Base-by-base conservation (phyloP, 176 grass and related monocot species). In the Zizania latifolia region DNA sequence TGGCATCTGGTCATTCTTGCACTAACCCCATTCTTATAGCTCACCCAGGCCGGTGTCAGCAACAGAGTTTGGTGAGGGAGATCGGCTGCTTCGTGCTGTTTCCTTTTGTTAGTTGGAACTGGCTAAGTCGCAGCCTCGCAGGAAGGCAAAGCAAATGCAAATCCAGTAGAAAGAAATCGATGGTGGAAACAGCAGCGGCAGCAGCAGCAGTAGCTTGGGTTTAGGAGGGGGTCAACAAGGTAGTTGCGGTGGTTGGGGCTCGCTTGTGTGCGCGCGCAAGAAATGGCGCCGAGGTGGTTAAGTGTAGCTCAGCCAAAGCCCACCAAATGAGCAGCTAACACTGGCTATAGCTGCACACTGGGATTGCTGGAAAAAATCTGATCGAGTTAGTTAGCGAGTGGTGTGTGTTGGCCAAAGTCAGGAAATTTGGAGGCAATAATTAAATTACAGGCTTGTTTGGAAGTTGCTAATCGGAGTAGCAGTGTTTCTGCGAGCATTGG, bases 241-340 rank as follows among this genome's bases (percentile, higher is more conserved):
- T 89, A 68, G 87, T 76, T 89, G 72, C 53, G 82, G 77, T 82
- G 78, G 82, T 48, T 84, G 82, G 71, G 71, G 77, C 71, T 81
- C 35, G 9, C 67, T 22, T 22, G 45, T 2, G 58, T 10, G 62
- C 33, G 86, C 67, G 74, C 50, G 77, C 72, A 53, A 72, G 82
- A 59, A 33, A 50, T 64, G 63, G 81, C 33, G 55, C 21, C 23
- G 2, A 45, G 82, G 82, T 85, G 78, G 86, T 80, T 89, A 71
- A 81, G 58, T 70, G 70, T 62, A 72, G 66, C 82, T 78, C 78
- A 73, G 78, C 82, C 81, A 64, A 57, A 89, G 71, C 78, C 46
- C 68, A 85, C 87, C 87, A 82, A 89, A 85, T 74, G 58, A 58
- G 82, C 35, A 82, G 82, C 82, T 89, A 89, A 82, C 82, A 30